phyloP scores from a whole-genome alignment of 805 yeast species.

The Pichia cabralensis region DNA sequence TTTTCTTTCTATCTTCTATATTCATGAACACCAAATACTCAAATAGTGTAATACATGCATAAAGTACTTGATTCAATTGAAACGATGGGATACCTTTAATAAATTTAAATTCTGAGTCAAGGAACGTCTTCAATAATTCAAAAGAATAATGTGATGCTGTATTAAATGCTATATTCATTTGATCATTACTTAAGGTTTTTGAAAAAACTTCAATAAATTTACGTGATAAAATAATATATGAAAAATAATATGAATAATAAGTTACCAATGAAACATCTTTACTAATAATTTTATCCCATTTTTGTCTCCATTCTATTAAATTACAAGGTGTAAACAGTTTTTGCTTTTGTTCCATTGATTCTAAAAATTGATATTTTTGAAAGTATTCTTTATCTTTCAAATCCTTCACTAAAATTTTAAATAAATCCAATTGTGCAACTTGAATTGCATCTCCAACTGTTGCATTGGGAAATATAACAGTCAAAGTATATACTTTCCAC shows the following conservation, averaged over 20 bases:
- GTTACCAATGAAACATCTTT: conserved; percentile 41
- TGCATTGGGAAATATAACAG: conserved; percentile 38
- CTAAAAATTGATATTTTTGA: conserved; percentile 1
- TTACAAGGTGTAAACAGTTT: too few species aligned
- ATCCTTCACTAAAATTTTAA: conserved; percentile 16
- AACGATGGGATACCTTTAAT: conserved; percentile 48
- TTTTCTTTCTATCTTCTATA: conserved; percentile 29
- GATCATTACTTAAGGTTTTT: not conserved
- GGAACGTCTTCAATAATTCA: conserved; percentile 34
- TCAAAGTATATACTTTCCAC: conserved; percentile 32
- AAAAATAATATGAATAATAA: conserved; percentile 38
- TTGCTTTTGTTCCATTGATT: too few species aligned
- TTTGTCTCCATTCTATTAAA: conserved; percentile 35
- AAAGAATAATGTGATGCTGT: conserved; percentile 38
- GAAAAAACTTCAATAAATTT: conserved; percentile 21
- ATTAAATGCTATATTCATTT: conserved; percentile 9
- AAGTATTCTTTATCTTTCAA: conserved; percentile 6
- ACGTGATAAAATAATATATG: conserved; percentile 32
- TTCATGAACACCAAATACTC: conserved; percentile 34
- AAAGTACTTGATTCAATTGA: conserved; percentile 42
- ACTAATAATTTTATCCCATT: conserved; percentile 35
- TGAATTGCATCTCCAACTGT: conserved; percentile 47
- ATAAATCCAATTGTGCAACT: conserved; percentile 38
- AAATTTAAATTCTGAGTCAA: conserved; percentile 34
- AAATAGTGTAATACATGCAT: conserved; percentile 43